phyloP scores from a whole-genome alignment of 768 basidiomycete genomes.

The Clathrus columnatus region DNA sequence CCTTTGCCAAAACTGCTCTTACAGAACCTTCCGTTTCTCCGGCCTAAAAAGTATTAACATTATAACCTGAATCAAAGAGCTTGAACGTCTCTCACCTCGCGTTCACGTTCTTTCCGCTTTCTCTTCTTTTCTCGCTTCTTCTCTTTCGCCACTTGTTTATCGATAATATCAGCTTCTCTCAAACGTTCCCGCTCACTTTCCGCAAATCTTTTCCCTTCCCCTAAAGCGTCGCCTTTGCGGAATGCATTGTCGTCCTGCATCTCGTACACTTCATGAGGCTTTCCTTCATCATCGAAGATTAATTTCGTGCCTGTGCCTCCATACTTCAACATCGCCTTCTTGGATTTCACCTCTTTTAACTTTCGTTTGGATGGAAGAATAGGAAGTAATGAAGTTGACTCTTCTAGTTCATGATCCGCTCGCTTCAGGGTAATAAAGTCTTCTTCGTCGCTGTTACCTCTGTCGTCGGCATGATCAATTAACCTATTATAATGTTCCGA shows the following conservation, averaged over 20 bases:
- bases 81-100: constrained; percentile 25
- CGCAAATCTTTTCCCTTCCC: constrained; percentile 61
- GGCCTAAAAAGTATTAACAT: constrained; percentile 18
- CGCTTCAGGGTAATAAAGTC: constrained; percentile 94
- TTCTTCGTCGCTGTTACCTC: constrained; percentile 42
- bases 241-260: constrained; percentile 65
- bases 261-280: constrained; percentile 75
- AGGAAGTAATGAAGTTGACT: constrained; percentile 23
- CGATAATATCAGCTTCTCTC: constrained; percentile 56
- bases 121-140: constrained; percentile 90
- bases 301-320: constrained; percentile 62
- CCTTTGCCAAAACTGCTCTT: constrained; percentile 27
- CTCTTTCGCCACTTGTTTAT: constrained; percentile 77
- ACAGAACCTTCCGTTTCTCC: constrained; percentile 23
- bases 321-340: constrained; percentile 57
- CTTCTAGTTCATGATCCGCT: constrained; percentile 67
- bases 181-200: constrained; percentile 67
- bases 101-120: constrained; percentile 77
- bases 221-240: constrained; percentile 47
- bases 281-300: constrained; percentile 85
- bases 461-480: constrained; percentile 52
- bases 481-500: constrained; percentile 87
- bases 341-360: constrained; percentile 61
- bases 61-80: constrained; percentile 1
- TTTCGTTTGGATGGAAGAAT: constrained; percentile 77